A percentile compares a stretch with the other conserved stretches of the same genome.
phyloP scores from a whole-genome alignment of 2,329 filamentous ascomycete species.

The Pyrenophora tritici-repentis region DNA sequence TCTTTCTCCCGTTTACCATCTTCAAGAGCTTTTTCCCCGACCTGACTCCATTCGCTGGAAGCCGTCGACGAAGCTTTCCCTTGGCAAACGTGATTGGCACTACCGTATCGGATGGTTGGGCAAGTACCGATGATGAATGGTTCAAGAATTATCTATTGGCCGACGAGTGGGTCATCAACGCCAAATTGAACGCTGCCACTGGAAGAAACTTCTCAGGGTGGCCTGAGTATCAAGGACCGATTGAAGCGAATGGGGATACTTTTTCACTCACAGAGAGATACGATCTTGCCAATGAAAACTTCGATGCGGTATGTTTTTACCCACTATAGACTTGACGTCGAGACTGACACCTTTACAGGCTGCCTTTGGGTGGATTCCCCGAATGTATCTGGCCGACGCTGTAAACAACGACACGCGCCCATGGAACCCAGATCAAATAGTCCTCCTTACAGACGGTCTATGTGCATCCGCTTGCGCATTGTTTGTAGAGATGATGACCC shows the following conservation, averaged over 20 bases:
- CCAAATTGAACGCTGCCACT: slow-evolving; percentile 24
- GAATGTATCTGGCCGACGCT: slow-evolving; percentile 14
- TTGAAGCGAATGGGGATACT: slow-evolving; percentile 33
- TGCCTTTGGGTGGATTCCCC: slow-evolving; percentile 14
- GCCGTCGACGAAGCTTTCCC: slow-evolving; percentile 50
- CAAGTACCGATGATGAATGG: slow-evolving; percentile 5
- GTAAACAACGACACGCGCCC: neutral
- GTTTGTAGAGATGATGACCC: slow-evolving; percentile 56
- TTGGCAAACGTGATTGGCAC: slow-evolving; percentile 25
- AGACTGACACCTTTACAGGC: neutral
- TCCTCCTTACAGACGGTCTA: slow-evolving; percentile 56
- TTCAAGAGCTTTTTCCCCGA: slow-evolving; percentile 59
- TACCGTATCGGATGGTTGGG: slow-evolving; percentile 12
- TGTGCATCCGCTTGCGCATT: slow-evolving; percentile 63
- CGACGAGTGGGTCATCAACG: slow-evolving; percentile 23
- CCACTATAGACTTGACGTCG: neutral
- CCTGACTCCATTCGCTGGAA: slow-evolving; percentile 47
- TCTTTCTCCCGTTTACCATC: slow-evolving; percentile 34
- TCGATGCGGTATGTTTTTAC: neutral
- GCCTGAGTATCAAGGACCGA: slow-evolving; percentile 44
- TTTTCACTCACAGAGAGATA: slow-evolving; percentile 41
- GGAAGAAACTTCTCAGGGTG: slow-evolving; percentile 47
- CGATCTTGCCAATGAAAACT: neutral
- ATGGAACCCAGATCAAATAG: slow-evolving; percentile 3
- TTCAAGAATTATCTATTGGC: slow-evolving; percentile 2